Base-by-base conservation (phyloP, 2,329 filamentous ascomycete species). In the Aspergillus eucalypticola region DNA sequence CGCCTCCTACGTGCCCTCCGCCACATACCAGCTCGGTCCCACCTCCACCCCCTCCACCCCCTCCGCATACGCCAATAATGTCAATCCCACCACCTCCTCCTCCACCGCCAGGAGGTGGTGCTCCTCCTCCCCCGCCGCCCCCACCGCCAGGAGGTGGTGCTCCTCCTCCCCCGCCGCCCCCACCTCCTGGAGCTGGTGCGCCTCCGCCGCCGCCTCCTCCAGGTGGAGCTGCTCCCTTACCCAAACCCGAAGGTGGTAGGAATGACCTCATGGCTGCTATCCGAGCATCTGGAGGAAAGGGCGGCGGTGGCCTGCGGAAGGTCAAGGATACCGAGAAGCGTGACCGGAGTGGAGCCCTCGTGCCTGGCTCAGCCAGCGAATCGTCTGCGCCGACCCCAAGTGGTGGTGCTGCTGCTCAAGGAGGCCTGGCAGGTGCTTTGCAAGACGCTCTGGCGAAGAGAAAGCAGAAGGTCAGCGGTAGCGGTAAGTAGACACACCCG, bases 391-490 rank as follows among this genome's bases (percentile, higher is more conserved):
- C 84, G 46, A 73, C 81, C 52, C 74, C 79, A 53, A 83, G 81
- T 17, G 84, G 85, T 10, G 86, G 78, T 38, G 75, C 71, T 38
- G 75, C 71, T 48, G 76, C 75, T 59, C 79, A 77, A 48, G 79
- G 87, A 58, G 88, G 86, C 38, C 86, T 97, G 84, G 91, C 92
- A 21, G 91, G 90, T 79, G 93, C 92, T 51, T 79, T 96, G 68
- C 91, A 91, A 61, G 89, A 87, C 61, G 90, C 89, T 59, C 77
- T 93, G 69, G 86, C 89, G 72, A 90, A 91, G 79, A 85, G 94
- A 76, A 97, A 97, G 82, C 87, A 92, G 77, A 96, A 96, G 83
- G 94, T 97, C 74, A 91, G 91, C 79, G 89, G 91, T 75, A 96
- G 91, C 83, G 94, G 94, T 97, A 86, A 87, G 91, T 89, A 13